These are phyloP conservation scores for Talaromyces sp. DNA, from an alignment of 2,329 filamentous ascomycete species.

Conservation along the genomic window DNA sequence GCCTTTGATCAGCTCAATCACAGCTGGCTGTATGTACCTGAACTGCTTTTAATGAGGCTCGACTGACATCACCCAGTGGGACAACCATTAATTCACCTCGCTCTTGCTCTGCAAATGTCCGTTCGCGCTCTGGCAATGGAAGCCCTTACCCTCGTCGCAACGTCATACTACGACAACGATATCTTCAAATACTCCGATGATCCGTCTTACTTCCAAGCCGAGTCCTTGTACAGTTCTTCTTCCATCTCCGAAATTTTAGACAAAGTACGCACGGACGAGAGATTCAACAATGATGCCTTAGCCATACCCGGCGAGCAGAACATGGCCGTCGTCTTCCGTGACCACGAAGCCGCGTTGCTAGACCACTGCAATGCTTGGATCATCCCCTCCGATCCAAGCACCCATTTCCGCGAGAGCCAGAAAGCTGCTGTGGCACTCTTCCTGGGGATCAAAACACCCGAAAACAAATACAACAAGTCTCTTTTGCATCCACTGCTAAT, in stretches of 20 bases:
- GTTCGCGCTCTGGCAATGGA: conserved; percentile 86
- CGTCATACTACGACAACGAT: conserved; percentile 53
- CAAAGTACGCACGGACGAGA: conserved; percentile 64
- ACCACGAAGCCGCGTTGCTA: conserved; percentile 67
- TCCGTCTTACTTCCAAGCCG: conserved; percentile 60
- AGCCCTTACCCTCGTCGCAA: conserved; percentile 67
- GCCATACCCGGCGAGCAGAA: conserved; percentile 56
- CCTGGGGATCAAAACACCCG: conserved; percentile 28
- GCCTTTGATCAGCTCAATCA: conserved; percentile 76
- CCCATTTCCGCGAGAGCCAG: conserved; percentile 71
- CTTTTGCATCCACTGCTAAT: conserved; percentile 77
- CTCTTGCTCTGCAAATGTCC: conserved; percentile 86
- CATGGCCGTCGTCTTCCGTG: conserved; percentile 63
- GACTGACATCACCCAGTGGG: conserved; percentile 57
- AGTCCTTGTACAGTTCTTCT: conserved; percentile 57
- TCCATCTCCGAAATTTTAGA: conserved; percentile 68
- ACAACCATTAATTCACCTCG: conserved; percentile 89
- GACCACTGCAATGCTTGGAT: conserved; percentile 92
- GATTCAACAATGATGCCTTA: conserved; percentile 65
- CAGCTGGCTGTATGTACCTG: conserved; percentile 66
- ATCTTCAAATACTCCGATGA: conserved; percentile 67
- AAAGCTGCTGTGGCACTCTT: conserved; percentile 50
- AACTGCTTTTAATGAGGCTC: not conserved
- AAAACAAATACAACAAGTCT: conserved; percentile 73
- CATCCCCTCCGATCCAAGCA: conserved; percentile 60